Conservation (phyloP, 768 basidiomycete genomes). For the Mycena galopus region DNA sequence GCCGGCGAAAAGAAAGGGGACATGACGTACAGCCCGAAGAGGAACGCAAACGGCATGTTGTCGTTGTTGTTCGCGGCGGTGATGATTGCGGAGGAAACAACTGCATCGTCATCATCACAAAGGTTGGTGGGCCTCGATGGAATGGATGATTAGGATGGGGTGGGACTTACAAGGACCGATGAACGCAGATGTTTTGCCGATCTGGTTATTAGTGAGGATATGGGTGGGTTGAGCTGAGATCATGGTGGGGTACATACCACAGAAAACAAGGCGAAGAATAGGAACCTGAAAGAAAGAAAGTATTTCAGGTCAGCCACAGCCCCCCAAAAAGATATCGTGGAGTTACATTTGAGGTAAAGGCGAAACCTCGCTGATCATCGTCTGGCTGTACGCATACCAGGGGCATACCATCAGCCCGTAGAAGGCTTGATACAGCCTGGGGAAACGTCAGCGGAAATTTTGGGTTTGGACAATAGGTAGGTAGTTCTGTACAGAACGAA, state of each 20-base stretch:
- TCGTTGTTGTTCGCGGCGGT: conserved; percentile 75
- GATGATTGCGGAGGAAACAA: conserved; percentile 83
- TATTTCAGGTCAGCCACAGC: background rate
- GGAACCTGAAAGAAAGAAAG: conserved; percentile 57
- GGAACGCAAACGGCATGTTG: conserved; percentile 82
- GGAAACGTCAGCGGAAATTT: background rate
- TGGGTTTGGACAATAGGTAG: no score
- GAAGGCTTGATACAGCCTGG: conserved; percentile 76
- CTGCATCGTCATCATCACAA: background rate
- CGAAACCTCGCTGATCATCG: conserved; percentile 86
- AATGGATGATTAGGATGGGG: background rate
- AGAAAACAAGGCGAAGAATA: conserved; percentile 82
- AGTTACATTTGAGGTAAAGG: conserved; percentile 77
- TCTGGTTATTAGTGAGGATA: conserved; percentile 44
- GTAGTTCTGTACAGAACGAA: no score
- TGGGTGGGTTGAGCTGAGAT: no score
- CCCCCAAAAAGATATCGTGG: background rate
- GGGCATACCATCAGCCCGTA: conserved; percentile 83
- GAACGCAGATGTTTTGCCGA: conserved; percentile 83
- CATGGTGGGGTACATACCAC: conserved; percentile 56
- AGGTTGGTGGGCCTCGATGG: background rate
- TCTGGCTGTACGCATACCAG: conserved; percentile 87
- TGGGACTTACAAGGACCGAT: conserved; percentile 65
- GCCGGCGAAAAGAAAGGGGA: background rate
- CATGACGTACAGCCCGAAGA: conserved; percentile 75